These are phyloP conservation scores for Leccinum sublutescens DNA, from an alignment of 768 basidiomycete genomes.

Conservation along the genomic window DNA sequence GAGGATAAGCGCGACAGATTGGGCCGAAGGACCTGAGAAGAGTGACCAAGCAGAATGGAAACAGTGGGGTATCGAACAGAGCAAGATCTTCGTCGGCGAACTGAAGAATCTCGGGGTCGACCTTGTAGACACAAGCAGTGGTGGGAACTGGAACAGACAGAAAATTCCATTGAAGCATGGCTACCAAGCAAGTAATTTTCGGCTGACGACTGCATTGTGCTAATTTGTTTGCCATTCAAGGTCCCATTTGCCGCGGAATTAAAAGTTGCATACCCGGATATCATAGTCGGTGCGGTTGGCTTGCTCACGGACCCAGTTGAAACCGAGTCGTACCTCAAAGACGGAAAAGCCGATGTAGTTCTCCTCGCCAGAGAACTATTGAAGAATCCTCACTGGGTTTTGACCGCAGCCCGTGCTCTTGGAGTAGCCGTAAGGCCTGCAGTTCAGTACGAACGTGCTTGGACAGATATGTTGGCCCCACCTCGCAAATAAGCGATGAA, in stretches of 20 bases:
- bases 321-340: conserved; percentile 60
- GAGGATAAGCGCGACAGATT: conserved; percentile 65
- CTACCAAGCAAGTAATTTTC: conserved; percentile 50
- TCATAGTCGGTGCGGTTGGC: conserved; percentile 65
- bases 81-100: conserved; percentile 52
- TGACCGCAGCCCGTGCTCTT: conserved; percentile 60
- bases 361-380: conserved; percentile 67
- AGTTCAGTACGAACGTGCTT: conserved; percentile 69
- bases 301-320: conserved; percentile 63
- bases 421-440: conserved; percentile 66
- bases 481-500: neutral
- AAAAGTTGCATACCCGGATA: conserved; percentile 56
- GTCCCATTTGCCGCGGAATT: conserved; percentile 67
- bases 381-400: conserved; percentile 62
- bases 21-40: conserved; percentile 57
- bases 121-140: conserved; percentile 70
- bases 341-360: conserved; percentile 67
- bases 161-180: conserved; percentile 53
- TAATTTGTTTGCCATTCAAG: conserved; percentile 29
- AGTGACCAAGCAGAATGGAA: conserved; percentile 54
- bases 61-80: conserved; percentile 81
- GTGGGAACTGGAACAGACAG: conserved; percentile 63
- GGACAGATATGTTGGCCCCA: conserved; percentile 38
- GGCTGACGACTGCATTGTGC: neutral
- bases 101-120: conserved; percentile 66